Percentiles rank a stretch among this genome's conserved stretches.
Evolutionary conservation across 108 stramenopile species (phyloP).

Genomic region (Skeletonema marinoi): DNA sequence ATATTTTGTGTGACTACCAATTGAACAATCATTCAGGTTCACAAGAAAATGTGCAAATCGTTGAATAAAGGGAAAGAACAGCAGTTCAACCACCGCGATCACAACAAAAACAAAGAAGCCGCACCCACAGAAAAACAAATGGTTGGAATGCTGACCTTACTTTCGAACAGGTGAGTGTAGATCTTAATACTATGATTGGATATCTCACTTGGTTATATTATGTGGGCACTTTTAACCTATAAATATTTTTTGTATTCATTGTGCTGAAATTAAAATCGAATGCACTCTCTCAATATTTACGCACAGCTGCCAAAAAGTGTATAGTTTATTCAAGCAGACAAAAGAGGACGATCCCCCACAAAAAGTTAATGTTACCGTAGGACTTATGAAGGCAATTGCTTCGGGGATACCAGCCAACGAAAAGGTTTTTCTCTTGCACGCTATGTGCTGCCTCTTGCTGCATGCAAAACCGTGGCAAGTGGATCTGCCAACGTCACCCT

Average conservation of each 20-base stretch:
- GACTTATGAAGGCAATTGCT: not conserved
- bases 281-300: not conserved
- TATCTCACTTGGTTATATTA: no score
- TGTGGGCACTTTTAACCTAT: no score
- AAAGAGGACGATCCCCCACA: not conserved
- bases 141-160: not conserved
- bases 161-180: not conserved
- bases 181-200: no score
- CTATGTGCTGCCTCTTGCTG: not conserved
- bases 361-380: not conserved
- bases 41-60: not conserved
- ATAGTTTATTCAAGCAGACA: not conserved
- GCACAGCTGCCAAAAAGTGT: not conserved
- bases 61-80: not conserved
- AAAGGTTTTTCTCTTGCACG: not conserved
- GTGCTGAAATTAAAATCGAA: no score
- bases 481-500: not conserved
- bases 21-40: not conserved
- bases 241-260: no score
- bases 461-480: not conserved
- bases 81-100: not conserved
- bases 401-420: not conserved
- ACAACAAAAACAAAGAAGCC: not conserved
- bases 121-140: not conserved
- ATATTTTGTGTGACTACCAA: not conserved